phyloP scores from a whole-genome alignment of 805 yeast species.

The Yamadazyma laniorum region DNA sequence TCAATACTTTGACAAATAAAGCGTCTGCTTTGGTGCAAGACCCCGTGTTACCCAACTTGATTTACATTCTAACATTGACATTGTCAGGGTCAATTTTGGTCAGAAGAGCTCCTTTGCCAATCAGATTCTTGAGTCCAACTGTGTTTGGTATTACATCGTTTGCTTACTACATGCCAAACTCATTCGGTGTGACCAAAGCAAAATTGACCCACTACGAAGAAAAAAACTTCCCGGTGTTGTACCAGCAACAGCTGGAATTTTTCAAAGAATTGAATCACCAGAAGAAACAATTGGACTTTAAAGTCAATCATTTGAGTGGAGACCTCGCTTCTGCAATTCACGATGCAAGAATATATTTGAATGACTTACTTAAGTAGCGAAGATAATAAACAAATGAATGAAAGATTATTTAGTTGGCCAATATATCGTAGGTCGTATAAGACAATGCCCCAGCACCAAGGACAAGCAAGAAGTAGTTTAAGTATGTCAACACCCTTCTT shows the following conservation, averaged over 20 bases:
- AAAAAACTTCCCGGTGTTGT: conserved; percentile 30
- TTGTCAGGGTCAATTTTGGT: conserved; percentile 57
- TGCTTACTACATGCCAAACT: conserved; percentile 52
- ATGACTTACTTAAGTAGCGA: conserved; percentile 11
- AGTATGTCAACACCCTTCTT: conserved; percentile 33
- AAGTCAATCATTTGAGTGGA: conserved; percentile 14
- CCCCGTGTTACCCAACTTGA: conserved; percentile 53
- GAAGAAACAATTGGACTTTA: conserved; percentile 13
- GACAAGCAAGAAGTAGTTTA: conserved; percentile 49
- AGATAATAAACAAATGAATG: not conserved
- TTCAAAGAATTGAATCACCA: conserved; percentile 11
- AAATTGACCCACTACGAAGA: conserved; percentile 26
- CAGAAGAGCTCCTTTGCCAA: conserved; percentile 45
- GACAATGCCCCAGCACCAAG: conserved; percentile 62
- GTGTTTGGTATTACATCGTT: conserved; percentile 45
- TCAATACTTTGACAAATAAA: conserved; percentile 24
- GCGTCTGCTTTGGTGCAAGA: conserved; percentile 43
- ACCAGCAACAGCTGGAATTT: conserved; percentile 24
- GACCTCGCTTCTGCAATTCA: conserved; percentile 24
- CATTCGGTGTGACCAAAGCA: conserved; percentile 34
- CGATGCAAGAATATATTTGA: conserved; percentile 21
- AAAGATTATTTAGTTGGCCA: conserved; percentile 19
- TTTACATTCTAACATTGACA: conserved; percentile 54
- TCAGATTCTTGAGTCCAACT: conserved; percentile 52
- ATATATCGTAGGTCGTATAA: conserved; percentile 65